Evolutionary conservation across 2,329 filamentous ascomycete species (phyloP).

Genomic region (Trichoderma afroharzianum): DNA sequence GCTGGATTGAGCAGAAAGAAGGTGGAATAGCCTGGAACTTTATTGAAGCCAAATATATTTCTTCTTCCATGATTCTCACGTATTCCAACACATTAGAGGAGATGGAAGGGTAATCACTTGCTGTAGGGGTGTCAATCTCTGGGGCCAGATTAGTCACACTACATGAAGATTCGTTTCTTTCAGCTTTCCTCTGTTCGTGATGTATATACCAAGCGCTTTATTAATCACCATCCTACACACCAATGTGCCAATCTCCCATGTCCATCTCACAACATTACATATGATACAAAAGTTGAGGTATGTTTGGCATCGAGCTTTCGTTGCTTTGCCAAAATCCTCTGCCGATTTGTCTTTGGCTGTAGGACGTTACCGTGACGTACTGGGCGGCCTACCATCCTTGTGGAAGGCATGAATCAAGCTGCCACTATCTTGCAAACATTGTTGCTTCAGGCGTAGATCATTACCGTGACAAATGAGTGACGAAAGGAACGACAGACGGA

Average conservation of each 20-base stretch:
- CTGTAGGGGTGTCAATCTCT: not conserved
- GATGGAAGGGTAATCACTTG: not conserved
- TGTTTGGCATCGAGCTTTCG: not conserved
- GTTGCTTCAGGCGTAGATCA: not conserved
- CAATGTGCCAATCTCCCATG: not conserved
- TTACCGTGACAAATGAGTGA: not conserved
- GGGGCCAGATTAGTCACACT: not conserved
- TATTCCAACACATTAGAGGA: not conserved
- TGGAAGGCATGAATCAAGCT: not conserved
- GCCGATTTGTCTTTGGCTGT: not conserved
- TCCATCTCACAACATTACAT: not conserved
- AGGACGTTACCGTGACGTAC: not conserved
- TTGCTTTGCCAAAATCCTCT: not conserved
- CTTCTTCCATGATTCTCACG: not conserved
- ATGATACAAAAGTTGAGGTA: not conserved
- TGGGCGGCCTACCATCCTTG: not conserved
- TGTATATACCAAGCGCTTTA: not conserved
- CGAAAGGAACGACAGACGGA: slow-evolving; percentile 11
- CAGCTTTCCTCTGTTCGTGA: not conserved
- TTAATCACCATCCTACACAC: not conserved
- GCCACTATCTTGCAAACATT: not conserved
- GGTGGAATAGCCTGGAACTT: not conserved
- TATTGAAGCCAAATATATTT: not conserved
- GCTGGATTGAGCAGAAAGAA: not conserved
- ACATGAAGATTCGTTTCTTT: not conserved